Base-by-base conservation (phyloP, 768 basidiomycete species). In the Tulasnella sp. region DNA sequence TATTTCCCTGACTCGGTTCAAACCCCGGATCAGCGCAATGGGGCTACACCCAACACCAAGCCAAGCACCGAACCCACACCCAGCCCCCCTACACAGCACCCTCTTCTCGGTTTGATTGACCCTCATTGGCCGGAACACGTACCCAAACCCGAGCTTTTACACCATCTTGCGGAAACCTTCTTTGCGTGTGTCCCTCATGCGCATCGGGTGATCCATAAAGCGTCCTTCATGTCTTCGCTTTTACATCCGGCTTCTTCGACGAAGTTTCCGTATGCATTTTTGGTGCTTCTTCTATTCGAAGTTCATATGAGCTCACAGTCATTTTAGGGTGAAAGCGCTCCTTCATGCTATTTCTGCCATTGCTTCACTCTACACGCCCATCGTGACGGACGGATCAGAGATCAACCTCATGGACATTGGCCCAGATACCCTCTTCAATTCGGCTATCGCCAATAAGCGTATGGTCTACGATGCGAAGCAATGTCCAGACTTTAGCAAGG, bases 341-440 rank as follows among this genome's bases (percentile, higher is more conserved):
- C 75, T 82, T 28, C 81, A 82, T 72, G 81, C 81, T 18, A 82
- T 82, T 37, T 77, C 81, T 31, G 81, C 81, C 20, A 77, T 82
- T 41, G 73, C 81, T 16, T 81, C 81, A 18, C 28, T 82, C 22
- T 81, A 82, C 28, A 74, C 81, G 3, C 72, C 81, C 28, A 48
- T 76, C 14, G 60, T 81, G 28, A 60, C 75, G 14, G 72, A 80
- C 14, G 72, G 74, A 22, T 42, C 69, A 0, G 79, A 80, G 74
- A 73, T 20, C 14, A 60, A 80, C 28, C 44, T 46, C n/a, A 73
- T 72, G 58, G 34, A 74, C 58, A 60, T 75, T 50, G 79, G 77
- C 12, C 77, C 77, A 24, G 77, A 78, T 54, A 78, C 58, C 1
- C 77, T 78, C 34, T 78, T 78, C 41, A 22, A 60, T n/a, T 78